Conservation (phyloP, 352 stramenopile species). For the Phytophthora litchii region DNA sequence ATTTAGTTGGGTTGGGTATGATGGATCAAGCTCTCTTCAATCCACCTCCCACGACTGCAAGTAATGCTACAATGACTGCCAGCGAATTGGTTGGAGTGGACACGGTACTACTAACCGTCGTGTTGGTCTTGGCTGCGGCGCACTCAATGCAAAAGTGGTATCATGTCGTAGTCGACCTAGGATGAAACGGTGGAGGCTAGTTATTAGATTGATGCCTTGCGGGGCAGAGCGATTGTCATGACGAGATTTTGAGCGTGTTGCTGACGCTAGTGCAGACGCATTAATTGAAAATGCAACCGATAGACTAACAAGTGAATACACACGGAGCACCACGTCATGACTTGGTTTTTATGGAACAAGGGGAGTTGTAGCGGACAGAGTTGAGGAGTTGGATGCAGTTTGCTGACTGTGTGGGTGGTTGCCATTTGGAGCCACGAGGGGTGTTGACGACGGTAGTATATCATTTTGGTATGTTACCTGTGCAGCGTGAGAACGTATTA, state of each 20-base stretch:
- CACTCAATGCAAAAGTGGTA: neutral
- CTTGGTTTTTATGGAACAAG: constrained; percentile 28
- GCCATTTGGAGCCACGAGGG: constrained; percentile 8
- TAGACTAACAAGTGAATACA: constrained; percentile 46
- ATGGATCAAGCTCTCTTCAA: constrained; percentile 13
- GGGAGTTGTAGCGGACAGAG: constrained; percentile 19
- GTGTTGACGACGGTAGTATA: constrained; percentile 17
- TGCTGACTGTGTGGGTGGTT: constrained; percentile 17
- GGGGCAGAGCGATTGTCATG: constrained; percentile 19
- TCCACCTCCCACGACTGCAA: neutral
- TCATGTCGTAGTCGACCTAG: constrained; percentile 6
- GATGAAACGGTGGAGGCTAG: constrained; percentile 14
- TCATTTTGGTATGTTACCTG: constrained; percentile 40
- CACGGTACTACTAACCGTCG: constrained; percentile 2
- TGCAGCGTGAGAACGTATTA: neutral
- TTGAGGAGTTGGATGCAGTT: constrained; percentile 2
- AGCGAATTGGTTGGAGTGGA: constrained; percentile 9
- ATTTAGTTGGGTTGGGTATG: constrained; percentile 24
- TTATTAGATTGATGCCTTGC: constrained; percentile 26
- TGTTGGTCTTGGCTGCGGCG: constrained; percentile 4
- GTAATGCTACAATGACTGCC: constrained; percentile 7
- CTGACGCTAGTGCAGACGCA: constrained; percentile 24
- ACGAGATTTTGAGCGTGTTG: constrained; percentile 28
- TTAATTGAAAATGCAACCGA: constrained; percentile 35
- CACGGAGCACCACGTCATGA: constrained; percentile 17